Evolutionary conservation across 805 yeast species (phyloP).

Genomic region (Kazachstania africana): DNA sequence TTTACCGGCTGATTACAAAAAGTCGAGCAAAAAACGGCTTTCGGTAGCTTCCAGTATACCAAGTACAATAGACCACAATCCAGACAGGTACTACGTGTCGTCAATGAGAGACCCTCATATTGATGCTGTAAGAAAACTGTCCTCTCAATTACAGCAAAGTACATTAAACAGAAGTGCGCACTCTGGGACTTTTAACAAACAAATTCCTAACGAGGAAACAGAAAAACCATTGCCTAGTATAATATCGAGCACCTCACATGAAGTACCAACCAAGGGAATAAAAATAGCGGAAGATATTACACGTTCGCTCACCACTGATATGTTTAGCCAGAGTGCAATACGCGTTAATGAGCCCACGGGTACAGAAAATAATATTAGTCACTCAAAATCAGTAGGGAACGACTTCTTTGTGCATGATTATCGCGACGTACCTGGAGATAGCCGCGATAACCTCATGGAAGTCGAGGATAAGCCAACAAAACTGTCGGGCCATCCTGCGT

Average conservation of each 20-base stretch:
- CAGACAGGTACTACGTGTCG: no score
- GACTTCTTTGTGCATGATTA: not conserved
- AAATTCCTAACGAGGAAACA: not conserved
- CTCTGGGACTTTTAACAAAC: not conserved
- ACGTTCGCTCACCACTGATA: not conserved
- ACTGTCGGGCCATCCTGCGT: not conserved
- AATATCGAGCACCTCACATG: not conserved
- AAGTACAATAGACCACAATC: not conserved
- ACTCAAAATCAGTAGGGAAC: not conserved
- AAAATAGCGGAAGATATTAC: not conserved
- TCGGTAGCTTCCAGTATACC: not conserved
- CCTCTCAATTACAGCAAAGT: constrained; percentile 16
- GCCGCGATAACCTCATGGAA: not conserved
- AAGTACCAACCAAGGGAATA: no score
- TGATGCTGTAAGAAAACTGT: constrained; percentile 21
- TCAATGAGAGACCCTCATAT: constrained; percentile 4
- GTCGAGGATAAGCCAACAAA: not conserved
- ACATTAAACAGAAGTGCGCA: not conserved
- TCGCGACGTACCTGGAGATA: not conserved
- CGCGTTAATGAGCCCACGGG: no score
- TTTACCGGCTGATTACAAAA: not conserved
- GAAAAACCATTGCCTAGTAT: no score
- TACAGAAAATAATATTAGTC: not conserved
- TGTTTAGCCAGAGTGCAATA: no score
- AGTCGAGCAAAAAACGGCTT: not conserved